Evolutionary conservation across 2,329 filamentous ascomycete genomes (phyloP), one percentile per base, ranked within the genome.

Genomic region (Endoconidiophora polonica): DNA sequence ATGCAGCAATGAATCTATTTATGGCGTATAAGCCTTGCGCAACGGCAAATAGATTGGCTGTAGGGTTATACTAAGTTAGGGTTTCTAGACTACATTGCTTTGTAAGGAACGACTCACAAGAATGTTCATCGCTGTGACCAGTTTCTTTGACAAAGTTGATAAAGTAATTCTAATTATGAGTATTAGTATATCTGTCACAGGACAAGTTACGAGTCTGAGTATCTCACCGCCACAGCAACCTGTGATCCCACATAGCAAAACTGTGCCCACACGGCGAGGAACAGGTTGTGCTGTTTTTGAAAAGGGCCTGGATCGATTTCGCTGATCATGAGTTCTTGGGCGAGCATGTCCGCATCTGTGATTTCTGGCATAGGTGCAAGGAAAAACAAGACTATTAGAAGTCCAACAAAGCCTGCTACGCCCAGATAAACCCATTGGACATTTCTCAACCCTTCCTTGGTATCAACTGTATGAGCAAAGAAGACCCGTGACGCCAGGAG

Each of bases 361-460:
- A 79, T 73, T 57, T 68, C 66, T 10, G 66, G 66, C 54, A 69
- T 63, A 6, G 63, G 63, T 9, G 68, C 69, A 50, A 79, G 68
- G 59, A 72, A 77, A 60, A 80, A 81, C 7, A 79, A 66, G 2
- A 69, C 62, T 0, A 74, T 70, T 1, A 81, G 66, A 7, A 72
- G 52, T 54, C 70, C 72, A 23, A 78, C 74, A 52, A 81, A 80
- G 55, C 66, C 66, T 2, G 76, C 77, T 29, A 80, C 76, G 3
- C 72, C 76, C 2, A 81, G 67, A 56, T 81, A 81, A 1, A 74
- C 71, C 74, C 75, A 81, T 59, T 81, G 77, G 6, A 80, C 76
- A 48, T 73, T 79, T 55, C 67, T 63, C 48, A 81, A 60, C 2
- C 70, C 68, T n/a, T 68, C 60, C 7, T 61, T 62, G 46, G 66